Base-by-base conservation (phyloP, 2,329 filamentous ascomycete species). In the Cercospora sojina region DNA sequence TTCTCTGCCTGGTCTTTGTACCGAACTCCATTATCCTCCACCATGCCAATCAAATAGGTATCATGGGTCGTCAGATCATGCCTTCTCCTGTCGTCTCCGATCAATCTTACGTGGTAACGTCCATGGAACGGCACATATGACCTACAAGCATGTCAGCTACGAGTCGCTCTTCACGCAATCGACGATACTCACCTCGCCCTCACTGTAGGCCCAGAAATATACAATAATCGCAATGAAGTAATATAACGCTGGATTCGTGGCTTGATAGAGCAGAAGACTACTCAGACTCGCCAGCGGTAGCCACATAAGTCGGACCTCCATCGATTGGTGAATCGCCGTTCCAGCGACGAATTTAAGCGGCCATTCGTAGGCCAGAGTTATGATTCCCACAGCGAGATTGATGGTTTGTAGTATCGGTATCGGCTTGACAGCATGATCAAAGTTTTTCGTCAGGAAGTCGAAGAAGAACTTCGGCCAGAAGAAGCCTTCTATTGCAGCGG, bases 391-490 rank as follows among this genome's bases (percentile, higher is more conserved):
- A 53, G 97, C 23, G 25, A 99, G 83, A 76, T 99, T 99, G 81
- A 98, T 85, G 75, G 90, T 91, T 78, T 99, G 95, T 16, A 99
- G 84, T 59, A 93, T 83, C 1, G 95, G 95, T n/a, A 95, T 79
- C 0, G 94, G 94, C 75, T 91, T 93, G 69, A 98, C 92, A 58
- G 90, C 91, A 64, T 83, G 85, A 77, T 99, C 92, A 73, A 99
- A 88, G 74, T 92, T 93, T 76, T 92, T 93, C 67, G 94, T 97
- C 71, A 95, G 81, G 79, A 97, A 97, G 80, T 99, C 95, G 90
- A 91, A 99, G 82, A 99, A 96, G 77, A 99, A 90, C 80, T 99
- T 99, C 72, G 95, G 95, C 93, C 93, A 99, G 86, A 99, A 94
- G 85, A 95, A 97, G 76, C 87, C 89, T 81, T 96, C 87, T 64